Evolutionary conservation across 179 eudicot species (phyloP).

Genomic region (Actinidia polygama): DNA sequence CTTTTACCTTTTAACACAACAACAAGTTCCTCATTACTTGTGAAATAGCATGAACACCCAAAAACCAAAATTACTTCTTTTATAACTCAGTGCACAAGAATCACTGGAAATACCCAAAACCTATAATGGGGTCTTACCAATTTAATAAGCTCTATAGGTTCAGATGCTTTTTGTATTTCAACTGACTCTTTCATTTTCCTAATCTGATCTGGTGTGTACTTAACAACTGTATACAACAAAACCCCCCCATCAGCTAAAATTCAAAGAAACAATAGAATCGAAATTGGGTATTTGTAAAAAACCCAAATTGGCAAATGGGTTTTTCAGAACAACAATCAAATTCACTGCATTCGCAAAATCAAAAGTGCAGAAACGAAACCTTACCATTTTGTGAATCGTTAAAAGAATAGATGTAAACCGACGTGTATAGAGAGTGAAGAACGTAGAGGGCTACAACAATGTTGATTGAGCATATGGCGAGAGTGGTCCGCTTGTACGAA

Average conservation of each 20-base stretch:
- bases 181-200: conserved; percentile 88
- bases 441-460: conserved; percentile 73
- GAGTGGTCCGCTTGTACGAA: conserved; percentile 75
- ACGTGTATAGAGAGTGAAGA: conserved; percentile 68
- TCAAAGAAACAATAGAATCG: conserved; percentile 4
- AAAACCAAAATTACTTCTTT: not conserved
- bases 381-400: conserved; percentile 46
- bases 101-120: conserved; percentile 8
- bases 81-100: conserved; percentile 2
- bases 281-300: not conserved
- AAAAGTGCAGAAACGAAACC: not conserved
- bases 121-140: conserved; percentile 51
- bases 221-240: conserved; percentile 51
- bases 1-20: conserved; percentile 52
- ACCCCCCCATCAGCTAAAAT: conserved; percentile 16
- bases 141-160: conserved; percentile 72
- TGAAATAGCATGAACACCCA: not conserved
- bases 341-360: not conserved
- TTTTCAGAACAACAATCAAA: not conserved
- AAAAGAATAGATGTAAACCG: conserved; percentile 60
- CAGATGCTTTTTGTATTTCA: conserved; percentile 62
- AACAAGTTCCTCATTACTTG: not conserved
- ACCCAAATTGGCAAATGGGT: conserved; percentile 9
- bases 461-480: conserved; percentile 77
- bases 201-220: conserved; percentile 74